phyloP scores from a whole-genome alignment of 306 rosid species.

The Cucumis melo region DNA sequence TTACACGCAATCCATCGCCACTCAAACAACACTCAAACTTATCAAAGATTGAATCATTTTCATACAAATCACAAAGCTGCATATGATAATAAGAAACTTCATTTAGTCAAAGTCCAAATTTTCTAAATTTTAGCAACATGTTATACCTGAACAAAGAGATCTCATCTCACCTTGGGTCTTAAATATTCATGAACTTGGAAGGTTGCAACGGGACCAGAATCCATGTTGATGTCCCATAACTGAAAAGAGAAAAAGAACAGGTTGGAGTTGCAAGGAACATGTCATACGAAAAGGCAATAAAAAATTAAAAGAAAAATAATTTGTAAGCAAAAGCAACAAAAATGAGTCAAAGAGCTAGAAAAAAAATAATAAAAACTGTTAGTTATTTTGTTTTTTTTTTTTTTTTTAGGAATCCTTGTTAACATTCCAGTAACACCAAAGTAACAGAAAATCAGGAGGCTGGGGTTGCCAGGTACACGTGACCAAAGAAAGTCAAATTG shows the following conservation, averaged over 20 bases:
- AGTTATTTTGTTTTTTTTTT: background rate
- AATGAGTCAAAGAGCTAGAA: background rate
- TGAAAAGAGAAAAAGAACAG: slow-evolving; percentile 15
- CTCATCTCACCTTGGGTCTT: slow-evolving; percentile 92
- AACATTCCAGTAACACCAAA: background rate
- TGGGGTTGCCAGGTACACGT: background rate
- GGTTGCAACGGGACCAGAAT: slow-evolving; percentile 90
- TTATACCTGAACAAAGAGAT: slow-evolving; percentile 9
- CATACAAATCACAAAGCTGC: slow-evolving; percentile 96
- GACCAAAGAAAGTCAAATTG: background rate
- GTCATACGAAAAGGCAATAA: background rate
- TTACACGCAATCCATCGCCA: slow-evolving; percentile 83
- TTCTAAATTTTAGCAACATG: slow-evolving; percentile 6
- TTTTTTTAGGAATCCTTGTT: background rate
- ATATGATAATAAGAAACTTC: background rate
- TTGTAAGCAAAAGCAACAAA: background rate
- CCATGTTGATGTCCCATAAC: slow-evolving; percentile 99
- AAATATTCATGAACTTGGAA: slow-evolving; percentile 91
- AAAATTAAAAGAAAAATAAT: no score
- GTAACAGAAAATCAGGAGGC: background rate
- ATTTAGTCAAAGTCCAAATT: slow-evolving; percentile 1
- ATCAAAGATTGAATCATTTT: slow-evolving; percentile 93
- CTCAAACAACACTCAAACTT: slow-evolving; percentile 96
- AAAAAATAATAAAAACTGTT: background rate
- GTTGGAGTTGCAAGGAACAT: background rate